Evolutionary conservation across 148 eudicot genomes (phyloP).

Genomic region (Beta vulgaris): DNA sequence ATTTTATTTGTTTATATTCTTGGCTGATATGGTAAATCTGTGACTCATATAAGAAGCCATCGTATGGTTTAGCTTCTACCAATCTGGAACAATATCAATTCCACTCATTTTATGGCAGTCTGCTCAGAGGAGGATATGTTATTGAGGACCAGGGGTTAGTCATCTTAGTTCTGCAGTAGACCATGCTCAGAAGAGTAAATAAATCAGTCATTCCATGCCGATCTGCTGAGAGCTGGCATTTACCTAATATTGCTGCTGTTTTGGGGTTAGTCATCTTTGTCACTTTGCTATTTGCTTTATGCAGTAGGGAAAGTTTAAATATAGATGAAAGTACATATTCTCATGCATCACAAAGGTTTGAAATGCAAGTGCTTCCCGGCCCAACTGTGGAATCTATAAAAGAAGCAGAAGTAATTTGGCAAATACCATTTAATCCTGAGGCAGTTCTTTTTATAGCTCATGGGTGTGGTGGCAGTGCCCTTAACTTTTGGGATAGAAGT

Average conservation of each 20-base stretch:
- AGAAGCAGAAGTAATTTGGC: constrained; percentile 72
- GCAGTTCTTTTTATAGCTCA: constrained; percentile 87
- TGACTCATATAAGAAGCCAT: neutral
- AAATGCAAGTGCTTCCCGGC: constrained; percentile 29
- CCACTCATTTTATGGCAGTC: neutral
- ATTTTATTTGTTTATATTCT: neutral
- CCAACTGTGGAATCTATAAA: constrained; percentile 54
- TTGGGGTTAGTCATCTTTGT: constrained; percentile 35
- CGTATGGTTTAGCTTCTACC: constrained; percentile 6
- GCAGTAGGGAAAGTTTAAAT: constrained; percentile 20
- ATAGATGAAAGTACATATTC: constrained; percentile 28
- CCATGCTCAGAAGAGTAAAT: constrained; percentile 34
- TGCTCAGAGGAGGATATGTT: neutral
- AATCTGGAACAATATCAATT: neutral
- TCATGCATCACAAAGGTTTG: constrained; percentile 26
- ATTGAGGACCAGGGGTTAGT: neutral
- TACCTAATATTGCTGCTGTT: constrained; percentile 29
- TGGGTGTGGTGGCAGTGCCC: constrained; percentile 73
- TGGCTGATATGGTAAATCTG: neutral
- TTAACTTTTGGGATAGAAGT: constrained; percentile 72
- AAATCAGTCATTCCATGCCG: constrained; percentile 24
- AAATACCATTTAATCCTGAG: constrained; percentile 61
- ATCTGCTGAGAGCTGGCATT: constrained; percentile 21
- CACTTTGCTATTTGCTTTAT: constrained; percentile 25
- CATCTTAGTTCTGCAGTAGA: constrained; percentile 3